Evolutionary conservation across 352 stramenopile genomes (phyloP), one percentile per base, ranked within the genome.

Genomic region (Phytophthora tubulina): DNA sequence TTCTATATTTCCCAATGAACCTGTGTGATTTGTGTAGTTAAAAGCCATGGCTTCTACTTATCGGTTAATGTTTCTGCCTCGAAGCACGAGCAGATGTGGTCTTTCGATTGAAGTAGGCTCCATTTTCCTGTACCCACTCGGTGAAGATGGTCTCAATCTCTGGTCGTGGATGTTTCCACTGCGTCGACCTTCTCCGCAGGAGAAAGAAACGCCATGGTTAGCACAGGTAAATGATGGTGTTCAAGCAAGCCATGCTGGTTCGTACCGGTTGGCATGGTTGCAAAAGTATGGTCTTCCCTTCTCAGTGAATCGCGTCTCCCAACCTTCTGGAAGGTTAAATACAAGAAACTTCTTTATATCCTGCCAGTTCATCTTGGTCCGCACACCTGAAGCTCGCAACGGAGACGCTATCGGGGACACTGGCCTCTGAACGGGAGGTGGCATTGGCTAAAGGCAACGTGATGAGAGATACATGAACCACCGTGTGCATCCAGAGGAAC

Each of bases 271-370:
- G 11, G 67, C 76, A 45, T 95, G 88, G 56, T 93, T 90, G 72
- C 88, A 94, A 61, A 95, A 95, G 69, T 96, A 96, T 2, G 89
- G 89, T 48, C 81, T 81, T 3, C 89, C 87, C 30, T 93, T 94
- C 42, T 92, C 83, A 14, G 86, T 96, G 70, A 91, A 93, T 5
- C 89, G 85, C 45, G 80, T 88, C 59, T 96, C 89, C 89, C 89
- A 96, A 8, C 89, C 87, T 30, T 91, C 78, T 0, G 89, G 89
- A 2, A 95, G 70, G 35, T 92, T 92, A 17, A 93, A 39, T 4
- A 86, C 60, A 2, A 95, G 58, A 17, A 92, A 80, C 45, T 88
- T 87, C 41, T 88, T 90, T 81, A 95, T 92, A 44, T 95, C 81
- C 38, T 89, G 89, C 85, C 86, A 93, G 15, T 63, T 89, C 76